Conservation (phyloP, 495 filamentous ascomycete species). For the Penicillium pulvis region DNA sequence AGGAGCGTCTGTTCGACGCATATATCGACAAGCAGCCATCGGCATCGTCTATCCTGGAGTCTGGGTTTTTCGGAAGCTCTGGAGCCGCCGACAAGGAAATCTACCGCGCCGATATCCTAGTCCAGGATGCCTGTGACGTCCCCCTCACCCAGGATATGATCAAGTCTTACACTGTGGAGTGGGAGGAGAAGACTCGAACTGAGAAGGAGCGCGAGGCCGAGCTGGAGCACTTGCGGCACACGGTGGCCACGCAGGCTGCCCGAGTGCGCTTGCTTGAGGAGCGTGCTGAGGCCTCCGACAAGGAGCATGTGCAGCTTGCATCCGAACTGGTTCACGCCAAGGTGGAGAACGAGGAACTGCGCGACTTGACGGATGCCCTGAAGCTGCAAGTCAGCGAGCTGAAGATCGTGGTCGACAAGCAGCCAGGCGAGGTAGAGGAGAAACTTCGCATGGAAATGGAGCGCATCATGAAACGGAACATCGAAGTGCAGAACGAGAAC, state of each 20-base stretch:
- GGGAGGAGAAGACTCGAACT: constrained; percentile 80
- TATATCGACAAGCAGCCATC: constrained; percentile 95
- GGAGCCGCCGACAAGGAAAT: constrained; percentile 90
- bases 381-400: constrained; percentile 81
- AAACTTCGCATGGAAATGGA: constrained; percentile 86
- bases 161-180: constrained; percentile 78
- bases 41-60: constrained; percentile 84
- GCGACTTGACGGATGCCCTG: constrained; percentile 84
- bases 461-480: constrained; percentile 86
- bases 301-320: constrained; percentile 89
- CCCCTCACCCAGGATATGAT: constrained; percentile 81
- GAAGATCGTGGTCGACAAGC: constrained; percentile 79
- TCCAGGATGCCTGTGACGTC: constrained; percentile 91
- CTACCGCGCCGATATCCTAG: constrained; percentile 89
- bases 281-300: constrained; percentile 83
- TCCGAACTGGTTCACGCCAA: constrained; percentile 88
- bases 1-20: constrained; percentile 91
- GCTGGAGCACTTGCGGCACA: constrained; percentile 70
- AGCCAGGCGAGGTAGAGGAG: constrained; percentile 85
- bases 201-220: constrained; percentile 84
- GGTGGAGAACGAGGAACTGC: constrained; percentile 87
- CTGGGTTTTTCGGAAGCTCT: constrained; percentile 94
- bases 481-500: constrained; percentile 94
- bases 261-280: constrained; percentile 85
- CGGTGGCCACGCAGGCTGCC: constrained; percentile 61